phyloP scores from a whole-genome alignment of 495 filamentous ascomycete species.

The Tuber umbilicatum region DNA sequence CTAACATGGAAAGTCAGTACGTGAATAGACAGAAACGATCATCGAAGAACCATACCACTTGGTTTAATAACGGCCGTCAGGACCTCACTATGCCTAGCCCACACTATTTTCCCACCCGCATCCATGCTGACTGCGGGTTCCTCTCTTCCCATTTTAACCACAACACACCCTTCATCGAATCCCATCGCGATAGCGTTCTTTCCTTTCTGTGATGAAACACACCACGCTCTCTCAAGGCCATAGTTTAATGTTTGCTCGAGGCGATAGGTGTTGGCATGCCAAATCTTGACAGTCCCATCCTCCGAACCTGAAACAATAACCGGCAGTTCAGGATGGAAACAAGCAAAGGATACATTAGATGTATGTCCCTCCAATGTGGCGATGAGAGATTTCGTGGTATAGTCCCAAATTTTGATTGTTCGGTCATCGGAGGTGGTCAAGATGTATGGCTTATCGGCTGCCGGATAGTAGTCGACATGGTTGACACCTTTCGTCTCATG shows the following conservation, averaged over 20 bases:
- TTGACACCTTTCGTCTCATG: slow-evolving; percentile 94
- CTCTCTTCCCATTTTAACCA: slow-evolving; percentile 94
- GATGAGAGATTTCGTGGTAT: slow-evolving; percentile 94
- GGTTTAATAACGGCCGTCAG: slow-evolving; percentile 93
- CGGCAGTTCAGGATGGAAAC: slow-evolving; percentile 93
- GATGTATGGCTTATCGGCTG: slow-evolving; percentile 92
- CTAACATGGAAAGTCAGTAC: slow-evolving; percentile 42
- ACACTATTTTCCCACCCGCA: slow-evolving; percentile 86
- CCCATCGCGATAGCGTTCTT: slow-evolving; percentile 91
- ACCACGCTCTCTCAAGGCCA: slow-evolving; percentile 93
- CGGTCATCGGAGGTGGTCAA: slow-evolving; percentile 93
- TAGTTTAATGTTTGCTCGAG: slow-evolving; percentile 94
- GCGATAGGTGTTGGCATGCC: slow-evolving; percentile 95
- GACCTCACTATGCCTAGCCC: slow-evolving; percentile 90
- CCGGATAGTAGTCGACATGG: slow-evolving; percentile 95
- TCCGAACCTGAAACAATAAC: slow-evolving; percentile 99
- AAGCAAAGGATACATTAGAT: slow-evolving; percentile 97
- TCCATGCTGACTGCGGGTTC: slow-evolving; percentile 98
- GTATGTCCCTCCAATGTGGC: slow-evolving; percentile 95
- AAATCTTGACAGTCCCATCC: slow-evolving; percentile 96
- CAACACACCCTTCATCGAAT: slow-evolving; percentile 96
- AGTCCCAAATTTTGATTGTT: slow-evolving; percentile 96
- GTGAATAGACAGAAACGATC: neutral
- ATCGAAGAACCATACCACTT: slow-evolving; percentile 49
- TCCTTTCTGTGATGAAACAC: slow-evolving; percentile 87